phyloP scores from a whole-genome alignment of 1,284 basidiomycete genomes.

The Amylostereum chailletii region DNA sequence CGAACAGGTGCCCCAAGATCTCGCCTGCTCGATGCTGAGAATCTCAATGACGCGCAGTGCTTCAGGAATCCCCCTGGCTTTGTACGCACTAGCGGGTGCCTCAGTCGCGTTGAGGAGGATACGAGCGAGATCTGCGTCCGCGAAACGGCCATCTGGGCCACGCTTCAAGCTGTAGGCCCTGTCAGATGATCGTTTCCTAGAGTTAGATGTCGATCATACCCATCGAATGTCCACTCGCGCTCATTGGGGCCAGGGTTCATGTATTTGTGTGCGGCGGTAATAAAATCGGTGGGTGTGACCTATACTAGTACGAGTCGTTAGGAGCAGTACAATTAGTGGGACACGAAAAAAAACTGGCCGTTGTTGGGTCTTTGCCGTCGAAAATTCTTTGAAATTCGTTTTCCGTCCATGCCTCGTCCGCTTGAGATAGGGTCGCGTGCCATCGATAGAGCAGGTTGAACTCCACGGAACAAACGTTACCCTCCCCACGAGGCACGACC shows the following conservation, averaged over 20 bases:
- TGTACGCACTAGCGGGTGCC: conserved; percentile 60
- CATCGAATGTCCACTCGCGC: conserved; percentile 45
- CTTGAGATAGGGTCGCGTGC: conserved; percentile 58
- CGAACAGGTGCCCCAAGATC: conserved; percentile 71
- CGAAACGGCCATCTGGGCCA: conserved; percentile 46
- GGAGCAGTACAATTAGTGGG: not conserved
- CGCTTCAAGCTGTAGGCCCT: conserved; percentile 37
- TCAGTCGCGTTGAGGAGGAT: conserved; percentile 63
- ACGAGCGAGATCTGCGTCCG: conserved; percentile 60
- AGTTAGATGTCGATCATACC: conserved; percentile 23
- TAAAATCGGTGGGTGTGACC: conserved; percentile 37
- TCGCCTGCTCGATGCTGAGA: conserved; percentile 61
- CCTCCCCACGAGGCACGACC: conserved; percentile 52
- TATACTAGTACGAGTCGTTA: conserved; percentile 11
- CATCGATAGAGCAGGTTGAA: conserved; percentile 71
- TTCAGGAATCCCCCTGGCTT: conserved; percentile 67
- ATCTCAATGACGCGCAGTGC: conserved; percentile 66
- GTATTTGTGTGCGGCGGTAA: conserved; percentile 24
- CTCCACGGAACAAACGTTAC: conserved; percentile 67
- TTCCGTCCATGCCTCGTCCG: conserved; percentile 57
- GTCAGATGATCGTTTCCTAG: no score
- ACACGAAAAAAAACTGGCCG: conserved; percentile 2
- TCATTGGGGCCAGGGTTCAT: conserved; percentile 28
- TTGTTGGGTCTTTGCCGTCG: conserved; percentile 25
- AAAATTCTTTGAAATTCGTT: conserved; percentile 38